A percentile compares a stretch with the other conserved stretches of the same genome.
These are phyloP conservation scores for Endocalyx cinctus DNA, from an alignment of 2,329 filamentous ascomycete species.

Conservation along the genomic window DNA sequence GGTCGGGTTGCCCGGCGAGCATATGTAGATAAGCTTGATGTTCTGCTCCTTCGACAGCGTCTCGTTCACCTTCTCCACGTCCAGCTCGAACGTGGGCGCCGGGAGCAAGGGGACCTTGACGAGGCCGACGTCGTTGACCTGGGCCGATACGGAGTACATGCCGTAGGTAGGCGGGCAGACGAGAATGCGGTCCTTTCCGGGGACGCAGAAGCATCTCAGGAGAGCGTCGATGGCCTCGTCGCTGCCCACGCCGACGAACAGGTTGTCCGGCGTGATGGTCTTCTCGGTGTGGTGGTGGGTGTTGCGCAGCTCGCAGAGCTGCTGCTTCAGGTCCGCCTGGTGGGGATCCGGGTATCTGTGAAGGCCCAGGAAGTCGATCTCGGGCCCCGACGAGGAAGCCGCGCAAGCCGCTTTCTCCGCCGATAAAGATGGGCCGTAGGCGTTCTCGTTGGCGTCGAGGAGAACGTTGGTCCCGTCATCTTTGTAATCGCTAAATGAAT, in stretches of 20 bases:
- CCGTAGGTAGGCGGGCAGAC: conserved; percentile 96
- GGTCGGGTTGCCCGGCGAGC: conserved; percentile 93
- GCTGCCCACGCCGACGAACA: conserved; percentile 93
- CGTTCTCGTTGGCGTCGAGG: conserved; percentile 97
- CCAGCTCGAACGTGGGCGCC: conserved; percentile 68
- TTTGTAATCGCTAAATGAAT: conserved; percentile 81
- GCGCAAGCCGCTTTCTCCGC: conserved; percentile 43
- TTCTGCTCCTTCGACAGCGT: conserved; percentile 53
- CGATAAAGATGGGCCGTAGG: conserved; percentile 77
- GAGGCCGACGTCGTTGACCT: conserved; percentile 86
- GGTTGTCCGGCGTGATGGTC: conserved; percentile 69
- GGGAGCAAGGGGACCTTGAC: conserved; percentile 79
- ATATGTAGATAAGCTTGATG: conserved; percentile 89
- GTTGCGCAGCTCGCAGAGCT: conserved; percentile 83
- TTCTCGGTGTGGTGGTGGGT: conserved; percentile 74
- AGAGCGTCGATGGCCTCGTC: conserved; percentile 97
- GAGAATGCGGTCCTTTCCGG: conserved; percentile 82
- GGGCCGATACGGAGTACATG: conserved; percentile 94
- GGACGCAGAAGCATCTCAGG: conserved; percentile 86
- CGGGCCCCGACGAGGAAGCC: conserved; percentile 37
- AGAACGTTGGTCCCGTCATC: conserved; percentile 94
- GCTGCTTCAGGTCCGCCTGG: conserved; percentile 79
- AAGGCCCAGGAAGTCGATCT: conserved; percentile 74
- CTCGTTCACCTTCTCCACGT: conserved; percentile 63
- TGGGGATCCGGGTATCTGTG: conserved; percentile 97